Base-by-base conservation (phyloP, 148 eudicot species). In the Limonium bicolor region DNA sequence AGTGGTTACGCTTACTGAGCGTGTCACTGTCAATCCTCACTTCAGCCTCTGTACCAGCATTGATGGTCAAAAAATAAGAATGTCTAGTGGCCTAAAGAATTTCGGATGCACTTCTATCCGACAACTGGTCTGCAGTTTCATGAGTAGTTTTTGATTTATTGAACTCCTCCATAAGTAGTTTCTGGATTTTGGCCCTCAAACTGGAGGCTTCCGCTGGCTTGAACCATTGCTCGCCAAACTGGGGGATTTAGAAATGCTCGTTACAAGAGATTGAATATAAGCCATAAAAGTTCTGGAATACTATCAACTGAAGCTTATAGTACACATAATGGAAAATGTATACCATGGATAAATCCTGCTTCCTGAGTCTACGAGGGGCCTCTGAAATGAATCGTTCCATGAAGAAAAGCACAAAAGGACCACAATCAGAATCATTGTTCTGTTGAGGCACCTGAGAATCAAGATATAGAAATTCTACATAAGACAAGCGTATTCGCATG, bases 391-490 rank as follows among this genome's bases (percentile, higher is more conserved):
- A 81, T 13, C 94, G 94, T 55, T 90, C 93, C 54, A 90, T 85
- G 53, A 73, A 90, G 67, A 46, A 81, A 15, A 90, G 78, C 27
- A 90, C 99, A 70, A 90, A 90, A 7, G 73, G 68, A 32, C 99
- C 99, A 48, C 95, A 90, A 46, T 90, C 99, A 41, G 67, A 90
- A 1, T 80, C 99, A 41, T 90, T 85, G 25, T 62, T 71, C 74
- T 85, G 99, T 32, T 76, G 77, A 3, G 99, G 95, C 19, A 82
- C 99, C 99, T 85, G 77, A 38, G 28, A n/a, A 4, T 34, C 37
- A 3, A 34, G 11, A 34, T 34, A 34, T 34, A 34, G 37, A 5
- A 34, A 34, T 16, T 34, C 37, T 4, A 16, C 14, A n/a, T 34
- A 34, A 34, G 37, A 10, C 37, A 34, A n/a, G n/a, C n/a, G n/a